Conservation (phyloP, 2,329 filamentous ascomycete species). For the Colletotrichum acutatum region DNA sequence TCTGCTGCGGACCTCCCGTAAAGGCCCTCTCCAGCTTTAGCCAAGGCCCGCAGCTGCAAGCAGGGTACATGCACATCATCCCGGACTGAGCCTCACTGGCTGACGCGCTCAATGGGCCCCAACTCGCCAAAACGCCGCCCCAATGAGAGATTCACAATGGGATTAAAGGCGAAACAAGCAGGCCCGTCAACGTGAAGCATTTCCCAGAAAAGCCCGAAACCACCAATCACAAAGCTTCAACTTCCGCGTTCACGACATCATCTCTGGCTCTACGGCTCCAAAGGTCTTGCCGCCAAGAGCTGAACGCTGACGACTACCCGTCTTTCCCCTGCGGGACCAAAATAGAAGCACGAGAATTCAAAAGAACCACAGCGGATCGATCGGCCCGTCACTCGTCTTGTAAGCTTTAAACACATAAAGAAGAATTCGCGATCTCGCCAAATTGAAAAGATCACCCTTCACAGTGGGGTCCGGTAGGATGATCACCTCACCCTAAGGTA, state of each 20-base stretch:
- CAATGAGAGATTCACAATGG: slow-evolving; percentile 8
- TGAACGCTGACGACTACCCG: background rate
- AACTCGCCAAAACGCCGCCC: background rate
- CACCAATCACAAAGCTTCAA: background rate
- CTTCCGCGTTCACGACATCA: background rate
- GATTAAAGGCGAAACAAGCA: background rate
- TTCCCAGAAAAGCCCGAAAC: background rate
- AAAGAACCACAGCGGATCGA: background rate
- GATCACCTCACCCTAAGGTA: background rate
- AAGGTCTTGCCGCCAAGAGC: background rate
- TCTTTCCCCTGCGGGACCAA: background rate
- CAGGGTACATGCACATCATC: slow-evolving; percentile 34
- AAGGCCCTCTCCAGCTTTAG: background rate
- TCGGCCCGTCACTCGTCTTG: background rate
- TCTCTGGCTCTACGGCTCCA: background rate
- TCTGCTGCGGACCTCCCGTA: background rate
- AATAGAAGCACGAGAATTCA: slow-evolving; percentile 1
- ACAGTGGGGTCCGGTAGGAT: background rate
- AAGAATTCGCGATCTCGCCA: background rate
- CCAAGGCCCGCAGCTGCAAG: slow-evolving; percentile 6
- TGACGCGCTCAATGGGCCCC: slow-evolving; percentile 21
- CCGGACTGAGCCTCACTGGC: slow-evolving; percentile 34
- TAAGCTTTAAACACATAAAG: background rate
- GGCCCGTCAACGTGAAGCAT: background rate
- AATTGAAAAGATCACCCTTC: background rate